Conservation (phyloP, 2,329 filamentous ascomycete species). For the Colletotrichum destructivum region DNA sequence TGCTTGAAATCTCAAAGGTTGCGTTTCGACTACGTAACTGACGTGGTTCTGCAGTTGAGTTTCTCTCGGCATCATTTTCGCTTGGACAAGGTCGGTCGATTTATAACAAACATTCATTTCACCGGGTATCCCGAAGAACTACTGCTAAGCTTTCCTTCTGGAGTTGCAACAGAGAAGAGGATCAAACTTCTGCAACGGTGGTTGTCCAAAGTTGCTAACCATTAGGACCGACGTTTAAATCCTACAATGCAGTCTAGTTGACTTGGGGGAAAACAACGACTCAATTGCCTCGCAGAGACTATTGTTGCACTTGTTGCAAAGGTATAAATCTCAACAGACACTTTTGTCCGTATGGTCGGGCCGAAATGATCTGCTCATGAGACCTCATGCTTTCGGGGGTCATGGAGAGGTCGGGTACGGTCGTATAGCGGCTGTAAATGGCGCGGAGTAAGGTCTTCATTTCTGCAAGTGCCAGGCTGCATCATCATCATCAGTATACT, state of each 20-base stretch:
- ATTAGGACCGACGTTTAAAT: background rate
- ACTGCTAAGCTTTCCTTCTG: too few species aligned
- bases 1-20: too few species aligned
- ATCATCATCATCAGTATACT: background rate
- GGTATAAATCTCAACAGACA: constrained; percentile 22
- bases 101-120: too few species aligned
- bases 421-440: constrained; percentile 19
- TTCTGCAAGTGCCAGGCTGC: constrained; percentile 31
- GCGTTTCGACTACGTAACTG: too few species aligned
- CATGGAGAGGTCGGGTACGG: constrained; percentile 12
- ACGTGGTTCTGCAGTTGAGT: too few species aligned
- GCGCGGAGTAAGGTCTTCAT: constrained; percentile 24
- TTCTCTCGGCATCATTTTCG: too few species aligned
- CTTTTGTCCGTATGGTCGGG: constrained; percentile 23
- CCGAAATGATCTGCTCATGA: constrained; percentile 36
- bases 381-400: constrained; percentile 27
- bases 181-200: background rate
- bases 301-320: background rate
- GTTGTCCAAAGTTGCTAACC: background rate
- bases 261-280: background rate
- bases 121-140: too few species aligned
- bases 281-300: background rate
- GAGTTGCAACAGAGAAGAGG: background rate
- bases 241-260: background rate
- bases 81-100: too few species aligned